Evolutionary conservation across 2,329 filamentous ascomycete genomes (phyloP).

Genomic region (Diatrype stigma): DNA sequence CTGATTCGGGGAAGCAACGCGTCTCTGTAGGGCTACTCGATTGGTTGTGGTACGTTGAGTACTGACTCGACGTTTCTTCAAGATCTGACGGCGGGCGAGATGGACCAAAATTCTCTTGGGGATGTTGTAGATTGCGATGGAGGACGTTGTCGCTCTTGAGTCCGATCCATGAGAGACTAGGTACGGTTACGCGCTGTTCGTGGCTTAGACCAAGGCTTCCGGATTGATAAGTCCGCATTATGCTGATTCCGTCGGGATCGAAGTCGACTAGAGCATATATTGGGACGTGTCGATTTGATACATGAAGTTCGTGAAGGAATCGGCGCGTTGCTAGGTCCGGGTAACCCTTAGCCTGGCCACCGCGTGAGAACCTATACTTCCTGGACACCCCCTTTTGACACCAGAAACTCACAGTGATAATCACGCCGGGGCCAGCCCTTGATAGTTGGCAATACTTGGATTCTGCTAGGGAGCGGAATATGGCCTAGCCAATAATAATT

Average conservation of each 20-base stretch:
- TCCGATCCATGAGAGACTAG: conserved; percentile 62
- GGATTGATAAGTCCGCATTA: conserved; percentile 68
- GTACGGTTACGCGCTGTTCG: conserved; percentile 48
- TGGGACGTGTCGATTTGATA: conserved; percentile 43
- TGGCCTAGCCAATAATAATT: conserved; percentile 50
- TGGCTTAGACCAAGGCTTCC: conserved; percentile 62
- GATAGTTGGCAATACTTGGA: conserved; percentile 50
- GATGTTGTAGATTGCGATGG: neutral
- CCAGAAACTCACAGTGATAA: conserved; percentile 56
- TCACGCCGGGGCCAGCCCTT: conserved; percentile 51
- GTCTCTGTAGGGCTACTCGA: too few relatives aligned
- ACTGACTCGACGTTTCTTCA: neutral
- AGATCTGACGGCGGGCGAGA: too few relatives aligned
- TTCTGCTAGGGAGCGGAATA: conserved; percentile 63
- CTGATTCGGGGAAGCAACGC: neutral
- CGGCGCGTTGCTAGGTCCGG: conserved; percentile 68
- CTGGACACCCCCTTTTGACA: neutral
- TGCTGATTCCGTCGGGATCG: conserved; percentile 72
- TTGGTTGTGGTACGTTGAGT: neutral
- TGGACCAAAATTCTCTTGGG: too few relatives aligned
- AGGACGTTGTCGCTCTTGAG: conserved; percentile 42
- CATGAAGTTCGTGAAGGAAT: conserved; percentile 55
- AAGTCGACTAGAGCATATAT: conserved; percentile 67
- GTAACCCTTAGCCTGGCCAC: conserved; percentile 69
- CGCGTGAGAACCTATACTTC: conserved; percentile 4